These are phyloP conservation scores for Strobilomyces dryophilus DNA, from an alignment of 768 basidiomycete genomes.

Conservation along the genomic window DNA sequence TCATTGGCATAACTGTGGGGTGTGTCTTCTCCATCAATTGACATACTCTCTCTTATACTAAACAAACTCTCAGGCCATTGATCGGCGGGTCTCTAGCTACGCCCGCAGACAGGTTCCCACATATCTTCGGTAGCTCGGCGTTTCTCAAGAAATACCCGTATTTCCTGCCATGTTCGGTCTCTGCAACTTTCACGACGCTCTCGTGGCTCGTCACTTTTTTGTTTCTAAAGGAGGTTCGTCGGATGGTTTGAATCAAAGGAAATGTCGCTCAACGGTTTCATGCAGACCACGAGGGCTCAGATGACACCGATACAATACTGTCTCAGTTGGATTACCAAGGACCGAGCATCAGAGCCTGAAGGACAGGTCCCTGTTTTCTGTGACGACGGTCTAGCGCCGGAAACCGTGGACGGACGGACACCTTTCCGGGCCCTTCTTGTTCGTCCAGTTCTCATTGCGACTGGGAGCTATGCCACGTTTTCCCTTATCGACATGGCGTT, in stretches of 20 bases:
- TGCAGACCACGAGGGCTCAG: conserved; percentile 14
- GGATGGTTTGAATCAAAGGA: neutral
- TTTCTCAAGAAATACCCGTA: conserved; percentile 71
- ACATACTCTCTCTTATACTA: neutral
- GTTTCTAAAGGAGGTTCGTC: conserved; percentile 51
- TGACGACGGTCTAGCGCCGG: neutral
- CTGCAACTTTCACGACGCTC: conserved; percentile 50
- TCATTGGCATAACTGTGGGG: conserved; percentile 40
- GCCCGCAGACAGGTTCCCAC: conserved; percentile 64
- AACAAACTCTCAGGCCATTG: conserved; percentile 46
- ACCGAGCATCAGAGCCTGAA: neutral
- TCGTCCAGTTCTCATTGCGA: conserved; percentile 51
- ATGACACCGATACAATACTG: conserved; percentile 16
- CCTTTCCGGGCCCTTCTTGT: conserved; percentile 48
- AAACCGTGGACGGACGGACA: conserved; percentile 25
- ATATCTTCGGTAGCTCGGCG: conserved; percentile 46
- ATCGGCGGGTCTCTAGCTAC: conserved; percentile 62
- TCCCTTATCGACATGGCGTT: conserved; percentile 63
- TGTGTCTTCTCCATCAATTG: conserved; percentile 19
- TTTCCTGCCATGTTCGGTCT: conserved; percentile 65
- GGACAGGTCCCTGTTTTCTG: neutral
- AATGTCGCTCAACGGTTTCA: neutral
- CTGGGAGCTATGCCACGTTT: conserved; percentile 56
- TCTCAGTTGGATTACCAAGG: conserved; percentile 7
- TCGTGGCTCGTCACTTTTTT: conserved; percentile 47